Percentiles rank a stretch among this genome's conserved stretches.
Conservation (phyloP, 176 grass and related monocot species). For the Calamus simplicifolius region DNA sequence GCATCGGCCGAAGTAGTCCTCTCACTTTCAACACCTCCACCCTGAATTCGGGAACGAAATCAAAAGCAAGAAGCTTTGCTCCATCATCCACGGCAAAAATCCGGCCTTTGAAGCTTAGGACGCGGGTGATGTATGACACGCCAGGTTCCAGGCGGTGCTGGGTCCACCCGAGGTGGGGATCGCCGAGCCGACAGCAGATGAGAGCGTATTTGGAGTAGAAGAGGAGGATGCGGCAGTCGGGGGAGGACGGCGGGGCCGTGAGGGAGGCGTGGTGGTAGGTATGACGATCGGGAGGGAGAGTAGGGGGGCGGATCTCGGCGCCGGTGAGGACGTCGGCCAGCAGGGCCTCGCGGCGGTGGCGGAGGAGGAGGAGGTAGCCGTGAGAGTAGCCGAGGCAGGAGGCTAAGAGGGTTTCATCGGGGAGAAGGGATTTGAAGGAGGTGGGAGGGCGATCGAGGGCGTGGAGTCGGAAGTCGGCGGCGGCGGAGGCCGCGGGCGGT, state of each 20-base stretch:
- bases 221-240: slow-evolving; percentile 12
- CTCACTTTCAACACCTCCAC: neutral
- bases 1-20: neutral
- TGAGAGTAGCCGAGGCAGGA: too few relatives aligned
- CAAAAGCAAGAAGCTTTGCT: slow-evolving; percentile 12
- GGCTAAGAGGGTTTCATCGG: too few relatives aligned
- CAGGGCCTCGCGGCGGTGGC: too few relatives aligned
- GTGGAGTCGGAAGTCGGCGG: too few relatives aligned
- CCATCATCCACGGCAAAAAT: too few relatives aligned
- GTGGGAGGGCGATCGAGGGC: too few relatives aligned
- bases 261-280: slow-evolving; percentile 17
- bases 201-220: slow-evolving; percentile 25
- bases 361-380: too few relatives aligned
- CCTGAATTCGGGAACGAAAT: slow-evolving; percentile 3
- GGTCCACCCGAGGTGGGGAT: slow-evolving; percentile 5
- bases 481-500: too few relatives aligned
- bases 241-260: slow-evolving; percentile 17
- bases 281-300: neutral
- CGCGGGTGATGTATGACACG: slow-evolving; percentile 2
- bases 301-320: too few relatives aligned
- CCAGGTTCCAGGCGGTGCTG: neutral
- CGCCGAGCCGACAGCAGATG: slow-evolving; percentile 10
- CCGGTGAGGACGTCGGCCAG: too few relatives aligned
- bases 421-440: too few relatives aligned
- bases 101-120: slow-evolving; percentile 10